Conservation (phyloP, 2,329 filamentous ascomycete genomes). For the Botryotinia narcissicola region DNA sequence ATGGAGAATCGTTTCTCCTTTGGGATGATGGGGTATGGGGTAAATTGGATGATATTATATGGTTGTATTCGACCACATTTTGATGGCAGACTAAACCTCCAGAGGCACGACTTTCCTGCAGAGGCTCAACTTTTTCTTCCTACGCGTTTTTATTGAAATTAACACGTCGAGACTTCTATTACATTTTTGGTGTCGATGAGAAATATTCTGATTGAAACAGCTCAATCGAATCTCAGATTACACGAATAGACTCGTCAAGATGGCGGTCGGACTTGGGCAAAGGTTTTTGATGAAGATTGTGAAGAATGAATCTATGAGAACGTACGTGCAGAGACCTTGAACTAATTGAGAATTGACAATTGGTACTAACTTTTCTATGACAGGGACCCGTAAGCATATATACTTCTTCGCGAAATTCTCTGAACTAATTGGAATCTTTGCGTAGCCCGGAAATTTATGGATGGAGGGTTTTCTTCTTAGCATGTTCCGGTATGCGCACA, state of each 20-base stretch:
- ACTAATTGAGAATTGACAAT: background rate
- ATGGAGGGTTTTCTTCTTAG: conserved; percentile 63
- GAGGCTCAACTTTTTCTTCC: background rate
- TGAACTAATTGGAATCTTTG: background rate
- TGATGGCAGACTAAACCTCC: background rate
- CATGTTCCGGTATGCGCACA: conserved; percentile 42
- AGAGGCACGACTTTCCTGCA: background rate
- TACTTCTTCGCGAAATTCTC: too few relatives aligned
- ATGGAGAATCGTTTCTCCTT: conserved; percentile 6
- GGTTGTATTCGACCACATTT: background rate
- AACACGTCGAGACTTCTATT: background rate
- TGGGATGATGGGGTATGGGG: background rate
- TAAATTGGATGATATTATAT: conserved; percentile 6
- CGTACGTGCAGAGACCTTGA: conserved; percentile 28
- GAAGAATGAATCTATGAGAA: conserved; percentile 67
- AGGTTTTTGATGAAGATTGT: conserved; percentile 28
- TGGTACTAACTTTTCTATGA: background rate
- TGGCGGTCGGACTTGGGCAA: conserved; percentile 1
- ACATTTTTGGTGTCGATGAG: background rate
- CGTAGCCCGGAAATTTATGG: conserved; percentile 40
- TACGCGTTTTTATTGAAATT: background rate
- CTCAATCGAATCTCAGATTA: background rate
- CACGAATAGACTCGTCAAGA: background rate
- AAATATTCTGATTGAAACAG: background rate
- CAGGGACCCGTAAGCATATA: conserved; percentile 18